Percentiles rank a stretch among this genome's conserved stretches.
Conservation (phyloP, 2,329 filamentous ascomycete species). For the Colletotrichum sp. region DNA sequence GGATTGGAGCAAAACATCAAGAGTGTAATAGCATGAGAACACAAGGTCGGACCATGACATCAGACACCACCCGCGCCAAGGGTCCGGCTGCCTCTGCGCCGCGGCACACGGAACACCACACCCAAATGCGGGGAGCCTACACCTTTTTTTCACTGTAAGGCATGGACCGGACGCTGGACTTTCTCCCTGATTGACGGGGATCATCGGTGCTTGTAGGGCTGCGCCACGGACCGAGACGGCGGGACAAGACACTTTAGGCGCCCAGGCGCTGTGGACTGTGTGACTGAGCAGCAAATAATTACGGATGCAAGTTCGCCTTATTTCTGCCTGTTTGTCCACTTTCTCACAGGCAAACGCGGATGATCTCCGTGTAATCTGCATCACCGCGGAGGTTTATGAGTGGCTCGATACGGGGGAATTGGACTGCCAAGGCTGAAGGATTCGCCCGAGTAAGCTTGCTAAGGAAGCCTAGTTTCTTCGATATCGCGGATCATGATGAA, state of each 20-base stretch:
- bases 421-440: not conserved
- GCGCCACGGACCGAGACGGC: not conserved
- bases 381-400: not conserved
- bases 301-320: not conserved
- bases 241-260: not conserved
- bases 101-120: not conserved
- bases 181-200: not conserved
- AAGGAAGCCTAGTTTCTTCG: not conserved
- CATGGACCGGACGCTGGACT: not conserved
- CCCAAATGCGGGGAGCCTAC: not conserved
- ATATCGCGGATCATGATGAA: not conserved
- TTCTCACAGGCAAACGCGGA: not conserved
- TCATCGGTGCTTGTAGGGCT: constrained; percentile 3
- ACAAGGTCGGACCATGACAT: not conserved
- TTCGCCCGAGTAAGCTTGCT: not conserved
- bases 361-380: not conserved
- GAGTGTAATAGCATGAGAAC: not conserved
- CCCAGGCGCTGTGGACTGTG: not conserved
- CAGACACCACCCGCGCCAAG: not conserved
- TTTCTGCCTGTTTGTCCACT: not conserved
- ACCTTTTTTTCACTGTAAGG: not conserved
- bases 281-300: not conserved
- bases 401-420: not conserved
- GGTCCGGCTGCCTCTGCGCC: not conserved
- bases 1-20: not conserved